phyloP scores from a whole-genome alignment of 1,139 yeast species.

The Kodamaea derodonti region DNA sequence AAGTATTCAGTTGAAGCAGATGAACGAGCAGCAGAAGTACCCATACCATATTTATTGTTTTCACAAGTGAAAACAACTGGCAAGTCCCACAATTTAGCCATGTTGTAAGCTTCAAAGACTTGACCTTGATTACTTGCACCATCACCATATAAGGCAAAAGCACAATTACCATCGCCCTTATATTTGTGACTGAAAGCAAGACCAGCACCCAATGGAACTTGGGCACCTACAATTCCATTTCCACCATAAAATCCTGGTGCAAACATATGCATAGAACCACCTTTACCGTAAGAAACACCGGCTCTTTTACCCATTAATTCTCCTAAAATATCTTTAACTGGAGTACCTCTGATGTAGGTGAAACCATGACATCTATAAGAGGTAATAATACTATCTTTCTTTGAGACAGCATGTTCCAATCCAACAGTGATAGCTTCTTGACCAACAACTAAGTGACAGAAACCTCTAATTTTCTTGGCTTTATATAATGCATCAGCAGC shows the following conservation, averaged over 20 bases:
- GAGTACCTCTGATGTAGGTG: conserved; percentile 92
- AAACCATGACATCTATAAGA: conserved; percentile 99
- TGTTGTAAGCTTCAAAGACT: conserved; percentile 94
- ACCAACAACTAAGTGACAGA: conserved; percentile 98
- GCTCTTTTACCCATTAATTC: conserved; percentile 95
- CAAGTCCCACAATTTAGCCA: conserved; percentile 98
- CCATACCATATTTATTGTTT: conserved; percentile 99
- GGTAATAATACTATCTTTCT: conserved; percentile 84
- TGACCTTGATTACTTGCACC: conserved; percentile 99
- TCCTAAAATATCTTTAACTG: conserved; percentile 86
- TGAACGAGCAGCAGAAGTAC: conserved; percentile 94
- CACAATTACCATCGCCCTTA: conserved; percentile 73
- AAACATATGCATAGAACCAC: conserved; percentile 99
- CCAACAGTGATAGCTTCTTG: conserved; percentile 99
- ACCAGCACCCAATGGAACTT: conserved; percentile 97
- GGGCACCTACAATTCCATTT: conserved; percentile 99
- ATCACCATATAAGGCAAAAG: conserved; percentile 92
- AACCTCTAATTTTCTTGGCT: conserved; percentile 97
- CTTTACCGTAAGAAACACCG: conserved; percentile 96
- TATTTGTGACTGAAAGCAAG: conserved; percentile 96
- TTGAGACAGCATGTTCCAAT: conserved; percentile 88
- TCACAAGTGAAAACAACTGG: conserved; percentile 96
- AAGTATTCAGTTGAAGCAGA: conserved; percentile 95
- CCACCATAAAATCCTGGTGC: conserved; percentile 96
- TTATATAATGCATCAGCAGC: conserved; percentile 96